Percentiles rank a stretch among this genome's conserved stretches.
Evolutionary conservation across 169 alveolate species (phyloP).

Genomic region (Nephromyces sp.): DNA sequence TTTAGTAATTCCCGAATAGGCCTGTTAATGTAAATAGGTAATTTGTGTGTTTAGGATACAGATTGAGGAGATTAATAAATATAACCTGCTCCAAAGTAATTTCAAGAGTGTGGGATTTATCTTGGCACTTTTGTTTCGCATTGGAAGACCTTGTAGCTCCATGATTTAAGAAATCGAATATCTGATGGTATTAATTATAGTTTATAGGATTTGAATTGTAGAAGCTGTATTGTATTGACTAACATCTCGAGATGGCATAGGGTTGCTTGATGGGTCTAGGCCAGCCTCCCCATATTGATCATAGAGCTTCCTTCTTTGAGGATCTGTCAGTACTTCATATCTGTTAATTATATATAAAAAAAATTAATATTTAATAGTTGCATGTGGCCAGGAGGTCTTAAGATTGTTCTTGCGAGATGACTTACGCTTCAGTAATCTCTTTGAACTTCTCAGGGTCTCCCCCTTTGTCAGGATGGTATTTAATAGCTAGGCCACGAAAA

Average conservation of each 20-base stretch:
- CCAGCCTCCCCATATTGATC: slow-evolving; percentile 97
- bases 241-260: not conserved
- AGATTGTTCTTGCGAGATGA: not conserved
- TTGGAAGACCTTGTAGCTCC: too few relatives aligned
- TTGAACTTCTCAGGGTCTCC: slow-evolving; percentile 93
- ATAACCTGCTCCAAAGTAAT: not conserved
- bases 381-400: not conserved
- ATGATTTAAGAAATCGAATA: too few relatives aligned
- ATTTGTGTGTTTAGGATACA: not conserved
- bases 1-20: slow-evolving; percentile 87
- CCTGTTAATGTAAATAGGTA: not conserved
- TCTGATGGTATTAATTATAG: too few relatives aligned
- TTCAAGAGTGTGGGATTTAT: not conserved
- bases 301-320: slow-evolving; percentile 88
- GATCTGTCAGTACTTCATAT: slow-evolving; percentile 90
- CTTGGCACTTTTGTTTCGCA: not conserved
- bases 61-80: not conserved
- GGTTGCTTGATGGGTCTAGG: slow-evolving; percentile 54
- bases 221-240: too few relatives aligned
- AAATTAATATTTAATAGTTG: not conserved
- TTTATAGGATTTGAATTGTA: too few relatives aligned
- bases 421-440: slow-evolving; percentile 88
- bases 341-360: slow-evolving; percentile 25
- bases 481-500: slow-evolving; percentile 83
- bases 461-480: slow-evolving; percentile 97